Conservation (phyloP, 2,329 filamentous ascomycete species). For the Tothia fuscella region DNA sequence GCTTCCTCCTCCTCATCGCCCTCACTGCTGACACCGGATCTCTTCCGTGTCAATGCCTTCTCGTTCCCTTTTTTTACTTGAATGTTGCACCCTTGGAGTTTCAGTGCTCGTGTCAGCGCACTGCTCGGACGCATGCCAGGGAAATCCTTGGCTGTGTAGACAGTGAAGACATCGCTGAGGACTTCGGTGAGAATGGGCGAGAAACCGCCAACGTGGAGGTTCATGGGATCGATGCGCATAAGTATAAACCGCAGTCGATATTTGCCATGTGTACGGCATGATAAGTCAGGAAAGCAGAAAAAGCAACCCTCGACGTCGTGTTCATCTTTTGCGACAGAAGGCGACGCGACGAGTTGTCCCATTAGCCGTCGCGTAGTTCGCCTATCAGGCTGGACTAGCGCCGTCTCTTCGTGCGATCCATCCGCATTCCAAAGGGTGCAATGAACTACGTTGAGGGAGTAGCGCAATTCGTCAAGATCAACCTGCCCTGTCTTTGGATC, state of each 20-base stretch:
- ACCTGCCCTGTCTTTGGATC: conserved; percentile 38
- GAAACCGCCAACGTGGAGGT: conserved; percentile 41
- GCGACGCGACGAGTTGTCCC: conserved; percentile 66
- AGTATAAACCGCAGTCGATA: conserved; percentile 65
- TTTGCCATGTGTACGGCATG: conserved; percentile 63
- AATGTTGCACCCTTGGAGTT: conserved; percentile 71
- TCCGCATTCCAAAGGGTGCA: conserved; percentile 64
- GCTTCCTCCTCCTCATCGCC: conserved; percentile 31
- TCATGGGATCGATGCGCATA: conserved; percentile 54
- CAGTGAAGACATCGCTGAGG: conserved; percentile 61
- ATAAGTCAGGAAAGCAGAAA: conserved; percentile 76
- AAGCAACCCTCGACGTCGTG: conserved; percentile 63
- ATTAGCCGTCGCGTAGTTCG: conserved; percentile 64
- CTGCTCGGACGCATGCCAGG: conserved; percentile 74
- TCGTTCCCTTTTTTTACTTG: conserved; percentile 81
- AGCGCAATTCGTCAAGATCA: conserved; percentile 48
- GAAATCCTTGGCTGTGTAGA: conserved; percentile 78
- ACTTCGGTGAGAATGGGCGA: conserved; percentile 38
- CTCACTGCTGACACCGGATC: conserved; percentile 26
- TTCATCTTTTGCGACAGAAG: conserved; percentile 67
- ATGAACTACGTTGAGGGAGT: conserved; percentile 59
- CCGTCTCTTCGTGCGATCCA: conserved; percentile 55
- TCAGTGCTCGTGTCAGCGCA: conserved; percentile 58
- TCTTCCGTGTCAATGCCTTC: conserved; percentile 36
- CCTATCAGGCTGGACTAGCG: conserved; percentile 56